Base-by-base conservation (phyloP, 768 basidiomycete genomes). In the Boletus insuetus region DNA sequence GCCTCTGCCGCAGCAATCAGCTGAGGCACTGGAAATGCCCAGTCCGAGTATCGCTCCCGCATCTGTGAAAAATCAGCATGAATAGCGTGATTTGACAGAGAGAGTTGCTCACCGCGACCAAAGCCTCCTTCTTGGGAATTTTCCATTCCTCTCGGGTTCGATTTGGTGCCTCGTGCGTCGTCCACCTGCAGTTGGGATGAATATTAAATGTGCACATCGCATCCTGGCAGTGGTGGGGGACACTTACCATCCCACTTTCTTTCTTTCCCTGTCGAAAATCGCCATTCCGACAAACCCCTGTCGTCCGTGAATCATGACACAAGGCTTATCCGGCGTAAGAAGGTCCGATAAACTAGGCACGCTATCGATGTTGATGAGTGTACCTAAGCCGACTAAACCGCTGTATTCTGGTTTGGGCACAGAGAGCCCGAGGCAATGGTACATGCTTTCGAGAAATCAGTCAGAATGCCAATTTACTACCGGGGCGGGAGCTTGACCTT, bases 71-170 rank as follows among this genome's bases (percentile, higher is more conserved):
- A 45, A 19, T 45, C 3, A 12, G 10, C 14, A 20, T 37, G 20
- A 49, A 34, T 20, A 0, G 29, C 43, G 6, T n/a, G 38, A 35
- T 37, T 37, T 13, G 20, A 48, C 32, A 54, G 4, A 26, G 4
- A 26, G 3, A 13, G 40, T 17, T 32, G 6, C 47, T 24, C 32
- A 59, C 69, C 58, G 61, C 65, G 11, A 42, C 45, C 43, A 69
- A 41, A 32, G 47, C 53, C 48, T 68, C 43, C 34, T 60, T 49
- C 54, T 58, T 68, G 20, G 58, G 56, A 13, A 69, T 16, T 35
- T 69, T 65, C 69, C 64, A 65, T 55, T 71, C 68, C 44, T 69
- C 65, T 31, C 67, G 64, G 13, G 51, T 41, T 49, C 65, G 65
- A 13, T 68, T 58, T 16, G 64, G 50, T 24, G 64, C 64, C 31